Conservation (phyloP, 2,329 filamentous ascomycete species). For the Xylariaceae sp. region DNA sequence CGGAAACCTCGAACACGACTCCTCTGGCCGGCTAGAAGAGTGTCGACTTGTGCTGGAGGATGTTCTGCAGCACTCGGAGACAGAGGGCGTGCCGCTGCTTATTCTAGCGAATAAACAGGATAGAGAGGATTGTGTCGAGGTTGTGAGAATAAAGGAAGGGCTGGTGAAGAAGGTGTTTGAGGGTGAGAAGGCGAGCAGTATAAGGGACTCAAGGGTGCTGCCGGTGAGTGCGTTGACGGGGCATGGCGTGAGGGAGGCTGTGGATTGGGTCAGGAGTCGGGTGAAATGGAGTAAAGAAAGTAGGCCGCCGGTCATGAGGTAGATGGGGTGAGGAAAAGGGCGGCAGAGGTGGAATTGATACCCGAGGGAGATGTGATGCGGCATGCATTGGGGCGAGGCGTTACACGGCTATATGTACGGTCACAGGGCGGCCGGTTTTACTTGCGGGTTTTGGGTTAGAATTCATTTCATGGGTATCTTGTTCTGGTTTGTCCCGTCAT, state of each 20-base stretch:
- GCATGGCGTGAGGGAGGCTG: conserved; percentile 84
- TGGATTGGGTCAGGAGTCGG: conserved; percentile 92
- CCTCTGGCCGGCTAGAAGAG: conserved; percentile 72
- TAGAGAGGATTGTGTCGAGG: conserved; percentile 93
- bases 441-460: conserved; percentile 10
- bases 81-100: conserved; percentile 85
- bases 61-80: conserved; percentile 81
- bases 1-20: conserved; percentile 56
- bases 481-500: conserved; percentile 18
- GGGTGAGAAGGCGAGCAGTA: conserved; percentile 79
- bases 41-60: conserved; percentile 86
- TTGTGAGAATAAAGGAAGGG: conserved; percentile 94
- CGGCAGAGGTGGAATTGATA: conserved; percentile 5
- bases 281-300: conserved; percentile 97
- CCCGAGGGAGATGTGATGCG: too few species aligned
- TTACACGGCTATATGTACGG: conserved; percentile 5
- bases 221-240: conserved; percentile 88
- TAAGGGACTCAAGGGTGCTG: conserved; percentile 85
- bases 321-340: conserved; percentile 7
- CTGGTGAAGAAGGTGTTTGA: conserved; percentile 94
- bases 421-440: conserved; percentile 11
- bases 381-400: not conserved
- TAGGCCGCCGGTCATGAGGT: conserved; percentile 89
- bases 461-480: conserved; percentile 35
- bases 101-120: conserved; percentile 98